Conservation (phyloP, 768 basidiomycete genomes). For the Pleurotus giganteus region DNA sequence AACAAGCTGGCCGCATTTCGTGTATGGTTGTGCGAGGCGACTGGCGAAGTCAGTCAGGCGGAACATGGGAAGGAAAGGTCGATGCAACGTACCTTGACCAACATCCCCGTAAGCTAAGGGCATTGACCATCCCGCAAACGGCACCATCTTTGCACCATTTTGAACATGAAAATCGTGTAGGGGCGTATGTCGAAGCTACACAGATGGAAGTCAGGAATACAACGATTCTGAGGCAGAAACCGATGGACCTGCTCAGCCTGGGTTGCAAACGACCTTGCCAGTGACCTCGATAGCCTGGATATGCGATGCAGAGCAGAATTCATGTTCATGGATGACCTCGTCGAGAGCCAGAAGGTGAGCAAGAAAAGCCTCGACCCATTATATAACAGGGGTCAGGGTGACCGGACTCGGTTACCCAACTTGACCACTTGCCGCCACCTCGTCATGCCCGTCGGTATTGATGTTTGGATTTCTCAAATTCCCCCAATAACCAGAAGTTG, state of each 20-base stretch:
- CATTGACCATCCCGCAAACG: constrained; percentile 96
- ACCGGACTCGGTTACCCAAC: neutral
- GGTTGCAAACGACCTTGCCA: constrained; percentile 6
- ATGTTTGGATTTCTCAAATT: constrained; percentile 89
- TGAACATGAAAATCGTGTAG: constrained; percentile 88
- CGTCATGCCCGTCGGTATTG: constrained; percentile 77
- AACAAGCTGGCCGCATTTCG: constrained; percentile 83
- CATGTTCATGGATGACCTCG: neutral
- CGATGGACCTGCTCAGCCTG: constrained; percentile 6
- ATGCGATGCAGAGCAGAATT: neutral
- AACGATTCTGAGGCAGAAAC: neutral
- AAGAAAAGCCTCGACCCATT: neutral
- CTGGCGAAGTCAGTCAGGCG: constrained; percentile 36
- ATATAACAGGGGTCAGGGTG: constrained; percentile 7
- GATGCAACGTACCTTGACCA: constrained; percentile 61
- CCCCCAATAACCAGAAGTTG: constrained; percentile 89
- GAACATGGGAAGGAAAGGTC: neutral
- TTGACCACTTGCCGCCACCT: constrained; percentile 6
- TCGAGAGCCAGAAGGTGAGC: neutral
- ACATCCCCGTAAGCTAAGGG: constrained; percentile 82
- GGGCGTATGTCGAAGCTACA: constrained; percentile 45
- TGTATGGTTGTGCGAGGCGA: constrained; percentile 88
- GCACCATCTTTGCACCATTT: constrained; percentile 90
- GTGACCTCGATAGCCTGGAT: constrained; percentile 1
- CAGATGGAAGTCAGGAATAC: neutral